Evolutionary conservation across 768 basidiomycete species (phyloP).

Genomic region (Rhodotorula sphaerocarpa): DNA sequence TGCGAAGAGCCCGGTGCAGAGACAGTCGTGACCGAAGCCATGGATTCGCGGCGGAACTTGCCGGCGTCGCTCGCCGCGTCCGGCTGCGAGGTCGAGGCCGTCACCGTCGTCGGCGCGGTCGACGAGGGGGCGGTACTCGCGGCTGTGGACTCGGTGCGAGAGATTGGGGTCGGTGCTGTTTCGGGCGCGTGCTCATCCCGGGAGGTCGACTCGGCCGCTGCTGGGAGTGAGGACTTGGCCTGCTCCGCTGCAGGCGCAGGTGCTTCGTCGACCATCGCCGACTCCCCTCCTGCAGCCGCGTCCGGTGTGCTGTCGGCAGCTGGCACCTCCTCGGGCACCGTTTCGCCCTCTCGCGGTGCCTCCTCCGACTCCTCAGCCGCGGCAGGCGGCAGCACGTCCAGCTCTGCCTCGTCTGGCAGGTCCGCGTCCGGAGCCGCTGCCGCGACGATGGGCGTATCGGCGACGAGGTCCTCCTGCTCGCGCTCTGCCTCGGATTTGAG

Average conservation of each 20-base stretch:
- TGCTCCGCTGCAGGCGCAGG: background rate
- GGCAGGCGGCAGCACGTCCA: background rate
- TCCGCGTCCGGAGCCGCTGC: background rate
- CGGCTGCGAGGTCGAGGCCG: background rate
- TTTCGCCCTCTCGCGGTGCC: no score
- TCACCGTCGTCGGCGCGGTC: constrained; percentile 2
- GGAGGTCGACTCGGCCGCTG: no score
- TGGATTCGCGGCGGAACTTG: constrained; percentile 22
- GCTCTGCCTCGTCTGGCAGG: background rate
- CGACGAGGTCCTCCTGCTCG: background rate
- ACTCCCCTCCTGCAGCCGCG: no score
- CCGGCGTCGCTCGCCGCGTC: background rate
- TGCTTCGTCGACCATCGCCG: background rate
- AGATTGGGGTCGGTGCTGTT: background rate
- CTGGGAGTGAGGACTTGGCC: no score
- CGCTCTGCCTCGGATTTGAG: background rate
- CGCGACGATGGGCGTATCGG: background rate
- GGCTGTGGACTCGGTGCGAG: background rate
- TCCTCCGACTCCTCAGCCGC: no score
- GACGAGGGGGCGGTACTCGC: background rate
- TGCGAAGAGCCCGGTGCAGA: constrained; percentile 26
- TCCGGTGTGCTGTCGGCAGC: no score
- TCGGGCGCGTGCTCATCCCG: no score
- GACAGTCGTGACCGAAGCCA: constrained; percentile 31
- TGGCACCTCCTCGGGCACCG: no score